Conservation (phyloP, 2,329 filamentous ascomycete species). For the Aspergillus aculeatus region DNA sequence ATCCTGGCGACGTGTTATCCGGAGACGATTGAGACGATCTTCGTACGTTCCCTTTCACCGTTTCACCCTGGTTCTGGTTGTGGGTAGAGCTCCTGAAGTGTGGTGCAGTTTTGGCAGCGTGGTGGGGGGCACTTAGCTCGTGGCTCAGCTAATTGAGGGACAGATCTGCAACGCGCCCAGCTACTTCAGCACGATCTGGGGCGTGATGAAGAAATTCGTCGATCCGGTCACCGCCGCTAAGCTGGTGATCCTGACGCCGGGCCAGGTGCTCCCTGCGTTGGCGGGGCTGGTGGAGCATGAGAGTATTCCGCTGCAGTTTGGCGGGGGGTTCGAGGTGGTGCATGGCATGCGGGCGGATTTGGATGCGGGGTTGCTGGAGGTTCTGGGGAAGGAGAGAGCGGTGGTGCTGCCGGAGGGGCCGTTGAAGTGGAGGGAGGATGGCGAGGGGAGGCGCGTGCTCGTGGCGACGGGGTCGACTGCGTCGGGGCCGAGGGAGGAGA, state of each 20-base stretch:
- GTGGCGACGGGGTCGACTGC: slow-evolving; percentile 22
- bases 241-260: slow-evolving; percentile 17
- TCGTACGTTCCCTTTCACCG: slow-evolving; percentile 11
- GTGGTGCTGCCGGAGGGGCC: slow-evolving; percentile 18
- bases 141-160: too few relatives aligned
- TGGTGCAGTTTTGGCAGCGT: too few relatives aligned
- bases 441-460: slow-evolving; percentile 9
- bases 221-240: slow-evolving; percentile 28
- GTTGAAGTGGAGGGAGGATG: slow-evolving; percentile 20
- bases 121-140: too few relatives aligned
- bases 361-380: slow-evolving; percentile 10
- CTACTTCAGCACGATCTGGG: slow-evolving; percentile 26
- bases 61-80: too few relatives aligned
- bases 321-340: slow-evolving; percentile 20
- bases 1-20: slow-evolving; percentile 30
- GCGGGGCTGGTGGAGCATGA: slow-evolving; percentile 16
- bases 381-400: background rate
- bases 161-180: slow-evolving; percentile 28
- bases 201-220: slow-evolving; percentile 24
- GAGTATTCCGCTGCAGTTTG: slow-evolving; percentile 23
- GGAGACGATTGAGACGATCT: slow-evolving; percentile 24
- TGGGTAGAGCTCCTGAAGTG: too few relatives aligned
- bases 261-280: slow-evolving; percentile 18
- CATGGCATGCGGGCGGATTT: slow-evolving; percentile 23
- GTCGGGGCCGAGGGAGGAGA: slow-evolving; percentile 9